Conservation (phyloP, 352 stramenopile species). For the Blastocystis sp. region DNA sequence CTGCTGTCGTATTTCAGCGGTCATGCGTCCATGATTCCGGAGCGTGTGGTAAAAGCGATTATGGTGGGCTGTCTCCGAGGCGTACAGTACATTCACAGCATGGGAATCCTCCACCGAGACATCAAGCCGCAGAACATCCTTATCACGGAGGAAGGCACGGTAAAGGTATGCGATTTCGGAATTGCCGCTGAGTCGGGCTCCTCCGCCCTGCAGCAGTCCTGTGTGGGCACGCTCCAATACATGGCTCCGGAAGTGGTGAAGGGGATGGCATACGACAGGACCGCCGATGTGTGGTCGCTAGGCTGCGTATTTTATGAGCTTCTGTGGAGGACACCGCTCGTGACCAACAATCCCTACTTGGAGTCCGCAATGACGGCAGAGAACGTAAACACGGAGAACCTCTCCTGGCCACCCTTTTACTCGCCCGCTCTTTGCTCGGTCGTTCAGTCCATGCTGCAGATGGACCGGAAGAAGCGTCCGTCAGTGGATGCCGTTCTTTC, state of each 20-base stretch:
- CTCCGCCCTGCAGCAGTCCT: background rate
- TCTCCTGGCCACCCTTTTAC: background rate
- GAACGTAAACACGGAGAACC: background rate
- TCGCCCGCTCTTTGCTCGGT: background rate
- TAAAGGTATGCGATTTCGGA: constrained; percentile 55
- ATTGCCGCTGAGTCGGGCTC: background rate
- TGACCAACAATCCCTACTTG: background rate
- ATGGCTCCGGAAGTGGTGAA: constrained; percentile 58
- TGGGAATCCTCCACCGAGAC: constrained; percentile 98
- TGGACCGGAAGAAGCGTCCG: background rate
- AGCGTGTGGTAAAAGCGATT: background rate
- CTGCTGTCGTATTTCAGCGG: background rate
- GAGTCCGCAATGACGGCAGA: background rate
- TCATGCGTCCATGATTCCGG: constrained; percentile 1
- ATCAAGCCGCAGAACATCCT: constrained; percentile 99
- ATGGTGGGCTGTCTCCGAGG: constrained; percentile 77
- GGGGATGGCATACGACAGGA: background rate
- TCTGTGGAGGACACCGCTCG: constrained; percentile 41
- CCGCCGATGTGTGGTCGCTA: constrained; percentile 50
- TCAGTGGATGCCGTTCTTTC: background rate
- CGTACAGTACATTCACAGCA: constrained; percentile 96
- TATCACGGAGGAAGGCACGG: constrained; percentile 92
- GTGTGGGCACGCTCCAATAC: constrained; percentile 42
- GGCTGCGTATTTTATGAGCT: constrained; percentile 55
- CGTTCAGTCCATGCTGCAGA: background rate